These are phyloP conservation scores for Ceratocystis albifundus DNA, from an alignment of 2,329 filamentous ascomycete genomes.

Conservation along the genomic window DNA sequence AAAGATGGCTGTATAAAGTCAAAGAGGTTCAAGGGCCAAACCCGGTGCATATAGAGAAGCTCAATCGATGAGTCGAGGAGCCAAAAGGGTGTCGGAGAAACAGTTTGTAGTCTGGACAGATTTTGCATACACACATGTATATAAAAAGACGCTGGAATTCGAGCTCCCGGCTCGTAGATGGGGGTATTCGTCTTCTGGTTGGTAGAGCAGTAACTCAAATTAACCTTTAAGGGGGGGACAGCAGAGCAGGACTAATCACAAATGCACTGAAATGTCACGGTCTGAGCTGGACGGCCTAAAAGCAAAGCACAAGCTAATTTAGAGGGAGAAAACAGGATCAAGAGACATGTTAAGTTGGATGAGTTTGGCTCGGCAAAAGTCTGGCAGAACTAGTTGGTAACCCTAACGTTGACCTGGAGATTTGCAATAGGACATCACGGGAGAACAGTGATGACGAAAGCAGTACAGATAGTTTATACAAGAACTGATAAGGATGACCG, in stretches of 20 bases:
- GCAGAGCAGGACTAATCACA: background rate
- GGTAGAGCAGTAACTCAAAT: conserved; percentile 6
- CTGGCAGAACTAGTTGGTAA: background rate
- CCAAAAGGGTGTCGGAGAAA: background rate
- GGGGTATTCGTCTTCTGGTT: background rate
- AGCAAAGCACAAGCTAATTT: conserved; percentile 4
- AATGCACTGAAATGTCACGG: conserved; percentile 4
- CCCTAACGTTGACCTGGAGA: background rate
- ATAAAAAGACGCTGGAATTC: background rate
- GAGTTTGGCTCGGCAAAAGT: background rate
- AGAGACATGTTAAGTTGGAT: background rate
- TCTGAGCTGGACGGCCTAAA: background rate
- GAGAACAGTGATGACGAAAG: background rate
- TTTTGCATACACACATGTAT: background rate
- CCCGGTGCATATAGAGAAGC: background rate
- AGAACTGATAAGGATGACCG: too few relatives aligned
- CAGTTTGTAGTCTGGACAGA: conserved; percentile 5
- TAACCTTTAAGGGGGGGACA: conserved; percentile 8
- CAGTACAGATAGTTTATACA: too few relatives aligned
- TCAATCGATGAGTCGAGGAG: background rate
- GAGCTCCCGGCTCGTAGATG: background rate
- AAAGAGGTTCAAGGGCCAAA: background rate
- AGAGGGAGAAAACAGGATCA: conserved; percentile 2
- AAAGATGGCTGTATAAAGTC: background rate
- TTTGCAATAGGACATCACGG: background rate